These are phyloP conservation scores for Schrenkiella parvula DNA, from an alignment of 345 rosid genomes.

Conservation along the genomic window DNA sequence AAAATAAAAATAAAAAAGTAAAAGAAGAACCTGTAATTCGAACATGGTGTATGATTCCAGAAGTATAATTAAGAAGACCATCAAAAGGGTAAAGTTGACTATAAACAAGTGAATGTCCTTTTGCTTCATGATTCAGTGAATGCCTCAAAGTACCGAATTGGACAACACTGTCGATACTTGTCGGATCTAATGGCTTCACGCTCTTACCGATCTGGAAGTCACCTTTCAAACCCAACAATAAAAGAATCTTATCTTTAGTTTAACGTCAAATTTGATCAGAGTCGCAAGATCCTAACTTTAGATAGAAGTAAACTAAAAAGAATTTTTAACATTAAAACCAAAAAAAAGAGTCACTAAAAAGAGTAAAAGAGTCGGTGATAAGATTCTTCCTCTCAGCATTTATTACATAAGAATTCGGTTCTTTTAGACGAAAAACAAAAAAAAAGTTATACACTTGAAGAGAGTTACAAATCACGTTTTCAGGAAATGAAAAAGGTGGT, in stretches of 20 bases:
- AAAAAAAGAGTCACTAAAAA: neutral
- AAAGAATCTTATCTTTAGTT: neutral
- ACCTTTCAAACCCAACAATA: constrained; percentile 36
- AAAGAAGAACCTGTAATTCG: constrained; percentile 54
- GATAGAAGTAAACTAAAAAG: neutral
- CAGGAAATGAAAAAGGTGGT: neutral
- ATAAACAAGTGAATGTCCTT: constrained; percentile 66
- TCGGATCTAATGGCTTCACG: constrained; percentile 62
- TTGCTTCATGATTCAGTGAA: constrained; percentile 40
- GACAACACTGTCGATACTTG: constrained; percentile 56
- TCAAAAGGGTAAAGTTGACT: constrained; percentile 77
- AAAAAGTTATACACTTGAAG: neutral
- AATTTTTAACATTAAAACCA: neutral
- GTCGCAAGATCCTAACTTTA: constrained; percentile 1
- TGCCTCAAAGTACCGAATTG: constrained; percentile 41
- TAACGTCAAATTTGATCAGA: neutral
- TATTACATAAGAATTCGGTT: constrained; percentile 1
- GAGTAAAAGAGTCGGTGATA: neutral
- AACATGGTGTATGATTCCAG: constrained; percentile 93
- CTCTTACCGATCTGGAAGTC: constrained; percentile 69
- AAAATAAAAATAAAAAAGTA: neutral
- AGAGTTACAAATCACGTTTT: neutral
- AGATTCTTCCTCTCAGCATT: constrained; percentile 11
- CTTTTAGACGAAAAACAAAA: neutral
- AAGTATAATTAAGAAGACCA: constrained; percentile 85